Evolutionary conservation across 805 yeast species (phyloP).

Genomic region (Ogataea ganodermae): DNA sequence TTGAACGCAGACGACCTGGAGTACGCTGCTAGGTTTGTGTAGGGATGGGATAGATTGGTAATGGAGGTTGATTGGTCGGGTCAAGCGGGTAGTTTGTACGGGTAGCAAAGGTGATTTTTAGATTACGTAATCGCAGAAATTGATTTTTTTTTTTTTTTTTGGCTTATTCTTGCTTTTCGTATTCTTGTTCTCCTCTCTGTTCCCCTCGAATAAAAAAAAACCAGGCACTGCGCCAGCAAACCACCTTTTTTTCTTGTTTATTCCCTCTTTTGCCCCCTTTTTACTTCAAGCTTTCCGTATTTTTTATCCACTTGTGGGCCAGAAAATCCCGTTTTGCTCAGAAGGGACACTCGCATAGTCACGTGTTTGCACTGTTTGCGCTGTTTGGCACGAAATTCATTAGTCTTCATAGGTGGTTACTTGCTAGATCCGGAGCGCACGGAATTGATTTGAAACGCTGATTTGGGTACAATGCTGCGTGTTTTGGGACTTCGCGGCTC

Average conservation of each 20-base stretch:
- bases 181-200: not conserved
- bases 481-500: conserved; percentile 32
- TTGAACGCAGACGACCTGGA: conserved; percentile 64
- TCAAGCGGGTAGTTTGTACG: no score
- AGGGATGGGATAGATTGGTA: no score
- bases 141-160: no score
- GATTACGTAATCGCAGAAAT: no score
- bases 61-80: not conserved
- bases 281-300: not conserved
- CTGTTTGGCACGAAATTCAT: not conserved
- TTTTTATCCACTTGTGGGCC: not conserved
- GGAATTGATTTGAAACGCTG: conserved; percentile 4
- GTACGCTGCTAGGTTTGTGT: conserved; percentile 21
- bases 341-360: no score
- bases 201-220: not conserved
- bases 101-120: no score
- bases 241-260: not conserved
- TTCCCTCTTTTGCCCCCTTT: not conserved
- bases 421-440: conserved; percentile 6
- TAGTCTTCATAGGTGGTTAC: no score
- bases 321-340: not conserved
- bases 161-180: not conserved
- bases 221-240: not conserved
- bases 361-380: no score
- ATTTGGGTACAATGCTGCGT: conserved; percentile 27